These are phyloP conservation scores for Candida wancherniae DNA, from an alignment of 805 yeast species.

Conservation along the genomic window DNA sequence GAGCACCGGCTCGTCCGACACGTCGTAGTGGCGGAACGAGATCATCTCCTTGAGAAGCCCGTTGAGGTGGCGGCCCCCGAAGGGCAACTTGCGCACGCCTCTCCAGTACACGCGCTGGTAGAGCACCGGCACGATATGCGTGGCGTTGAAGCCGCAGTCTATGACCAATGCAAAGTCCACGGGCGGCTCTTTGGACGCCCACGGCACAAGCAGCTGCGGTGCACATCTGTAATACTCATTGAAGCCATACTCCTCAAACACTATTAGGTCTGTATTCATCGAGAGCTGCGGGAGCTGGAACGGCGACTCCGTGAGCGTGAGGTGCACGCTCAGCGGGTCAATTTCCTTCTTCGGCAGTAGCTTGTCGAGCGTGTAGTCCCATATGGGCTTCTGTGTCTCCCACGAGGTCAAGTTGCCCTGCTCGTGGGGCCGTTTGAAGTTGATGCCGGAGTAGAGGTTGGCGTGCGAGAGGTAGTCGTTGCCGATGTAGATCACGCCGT, in stretches of 20 bases:
- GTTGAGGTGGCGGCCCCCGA: conserved; percentile 82
- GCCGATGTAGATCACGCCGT: conserved; percentile 68
- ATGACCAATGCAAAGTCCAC: conserved; percentile 71
- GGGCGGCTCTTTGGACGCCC: conserved; percentile 28
- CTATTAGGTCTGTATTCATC: conserved; percentile 80
- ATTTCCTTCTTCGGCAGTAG: conserved; percentile 37
- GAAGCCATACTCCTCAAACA: conserved; percentile 92
- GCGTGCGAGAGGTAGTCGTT: conserved; percentile 57
- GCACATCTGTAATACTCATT: conserved; percentile 63
- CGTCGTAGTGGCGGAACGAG: conserved; percentile 88
- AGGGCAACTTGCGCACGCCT: conserved; percentile 71
- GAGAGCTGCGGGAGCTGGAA: conserved; percentile 78
- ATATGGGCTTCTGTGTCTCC: conserved; percentile 82
- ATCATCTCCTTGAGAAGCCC: conserved; percentile 80
- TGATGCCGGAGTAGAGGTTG: conserved; percentile 69
- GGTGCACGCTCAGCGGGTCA: conserved; percentile 47
- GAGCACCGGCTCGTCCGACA: conserved; percentile 82
- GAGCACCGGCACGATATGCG: conserved; percentile 82
- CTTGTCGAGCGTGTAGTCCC: conserved; percentile 70
- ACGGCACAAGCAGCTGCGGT: conserved; percentile 58
- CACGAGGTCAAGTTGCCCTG: conserved; percentile 86
- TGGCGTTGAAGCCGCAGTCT: conserved; percentile 84
- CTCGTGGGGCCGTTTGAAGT: conserved; percentile 77
- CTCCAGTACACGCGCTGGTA: conserved; percentile 73
- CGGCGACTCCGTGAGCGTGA: conserved; percentile 77